Conservation (phyloP, 768 basidiomycete genomes). For the Mycena epipterygia region DNA sequence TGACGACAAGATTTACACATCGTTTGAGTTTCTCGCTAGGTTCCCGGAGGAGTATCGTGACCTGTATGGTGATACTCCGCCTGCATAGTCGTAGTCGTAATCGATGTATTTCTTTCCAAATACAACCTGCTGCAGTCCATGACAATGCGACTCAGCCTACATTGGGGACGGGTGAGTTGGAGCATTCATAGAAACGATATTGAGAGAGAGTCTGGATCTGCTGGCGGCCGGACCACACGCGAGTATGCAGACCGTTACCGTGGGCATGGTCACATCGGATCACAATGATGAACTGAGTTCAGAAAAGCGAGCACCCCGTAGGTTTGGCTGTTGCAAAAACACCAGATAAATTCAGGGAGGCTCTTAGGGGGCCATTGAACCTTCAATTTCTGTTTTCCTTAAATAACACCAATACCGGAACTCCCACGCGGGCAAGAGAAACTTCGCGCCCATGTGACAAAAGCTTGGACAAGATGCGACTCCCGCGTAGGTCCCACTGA, state of each 20-base stretch:
- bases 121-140: not conserved
- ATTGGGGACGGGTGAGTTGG: not conserved
- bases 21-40: slow-evolving; percentile 9
- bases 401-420: too few relatives aligned
- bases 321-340: too few relatives aligned
- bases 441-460: too few relatives aligned
- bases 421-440: too few relatives aligned
- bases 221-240: too few relatives aligned
- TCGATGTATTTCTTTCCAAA: not conserved
- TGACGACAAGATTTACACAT: slow-evolving; percentile 14
- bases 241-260: not conserved
- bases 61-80: slow-evolving; percentile 3
- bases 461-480: too few relatives aligned
- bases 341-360: too few relatives aligned
- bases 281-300: too few relatives aligned
- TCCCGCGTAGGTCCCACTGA: too few relatives aligned
- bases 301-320: too few relatives aligned
- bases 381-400: too few relatives aligned
- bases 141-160: not conserved
- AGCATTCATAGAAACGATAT: not conserved
- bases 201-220: not conserved
- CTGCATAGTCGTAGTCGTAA: slow-evolving; percentile 9
- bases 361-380: too few relatives aligned
- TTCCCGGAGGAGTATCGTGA: slow-evolving; percentile 3
- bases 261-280: not conserved